These are phyloP conservation scores for Alectoria sarmentosa DNA, from an alignment of 495 filamentous ascomycete genomes.

Conservation along the genomic window DNA sequence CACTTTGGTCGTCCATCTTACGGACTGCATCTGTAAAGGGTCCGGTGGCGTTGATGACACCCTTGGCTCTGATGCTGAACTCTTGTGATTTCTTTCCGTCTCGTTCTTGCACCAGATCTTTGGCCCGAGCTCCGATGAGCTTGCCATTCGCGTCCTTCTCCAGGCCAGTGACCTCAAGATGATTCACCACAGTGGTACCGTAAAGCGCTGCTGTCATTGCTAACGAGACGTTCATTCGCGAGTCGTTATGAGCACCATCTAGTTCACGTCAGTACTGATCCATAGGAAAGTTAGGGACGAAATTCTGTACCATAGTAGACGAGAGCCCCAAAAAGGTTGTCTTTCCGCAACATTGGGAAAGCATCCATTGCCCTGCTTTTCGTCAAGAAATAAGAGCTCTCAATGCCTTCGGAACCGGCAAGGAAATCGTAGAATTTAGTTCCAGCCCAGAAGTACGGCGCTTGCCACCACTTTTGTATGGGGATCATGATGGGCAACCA, in stretches of 20 bases:
- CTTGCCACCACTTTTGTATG: constrained; percentile 93
- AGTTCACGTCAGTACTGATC: constrained; percentile 21
- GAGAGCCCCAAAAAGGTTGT: constrained; percentile 78
- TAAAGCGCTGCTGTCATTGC: constrained; percentile 95
- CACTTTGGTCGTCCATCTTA: constrained; percentile 73
- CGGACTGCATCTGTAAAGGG: constrained; percentile 92
- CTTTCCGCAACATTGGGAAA: constrained; percentile 94
- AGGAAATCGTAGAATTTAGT: constrained; percentile 94
- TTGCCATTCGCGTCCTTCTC: constrained; percentile 73
- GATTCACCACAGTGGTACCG: constrained; percentile 86
- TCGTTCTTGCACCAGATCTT: constrained; percentile 61
- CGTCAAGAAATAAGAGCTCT: constrained; percentile 94
- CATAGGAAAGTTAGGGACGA: not conserved
- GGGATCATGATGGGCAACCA: constrained; percentile 99
- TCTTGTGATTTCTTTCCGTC: constrained; percentile 49
- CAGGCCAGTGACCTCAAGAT: constrained; percentile 80
- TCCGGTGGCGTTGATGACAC: constrained; percentile 94
- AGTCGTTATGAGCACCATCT: constrained; percentile 97
- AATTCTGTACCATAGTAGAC: constrained; percentile 75
- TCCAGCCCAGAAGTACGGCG: constrained; percentile 94
- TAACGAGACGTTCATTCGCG: constrained; percentile 94
- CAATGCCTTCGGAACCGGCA: constrained; percentile 92
- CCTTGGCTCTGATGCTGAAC: constrained; percentile 77
- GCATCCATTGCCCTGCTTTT: constrained; percentile 90
- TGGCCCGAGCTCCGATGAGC: constrained; percentile 71